Evolutionary conservation across 345 rosid species (phyloP).

Genomic region (Moricandia arvensis): DNA sequence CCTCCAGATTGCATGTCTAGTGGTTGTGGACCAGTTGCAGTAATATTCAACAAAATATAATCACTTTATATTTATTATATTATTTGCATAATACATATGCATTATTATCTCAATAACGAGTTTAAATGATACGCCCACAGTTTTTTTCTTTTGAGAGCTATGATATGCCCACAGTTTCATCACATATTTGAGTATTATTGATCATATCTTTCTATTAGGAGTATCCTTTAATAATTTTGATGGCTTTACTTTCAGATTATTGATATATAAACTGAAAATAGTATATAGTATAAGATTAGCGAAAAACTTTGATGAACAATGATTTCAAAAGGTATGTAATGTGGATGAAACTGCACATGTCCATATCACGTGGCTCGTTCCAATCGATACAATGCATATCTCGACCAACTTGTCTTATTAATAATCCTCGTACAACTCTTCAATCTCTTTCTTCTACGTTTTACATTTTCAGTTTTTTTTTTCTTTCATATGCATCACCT

Average conservation of each 20-base stretch:
- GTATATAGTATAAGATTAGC: background rate
- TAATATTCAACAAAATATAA: background rate
- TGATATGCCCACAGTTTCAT: conserved; percentile 36
- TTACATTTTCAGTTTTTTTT: conserved; percentile 5
- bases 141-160: background rate
- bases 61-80: background rate
- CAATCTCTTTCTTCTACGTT: conserved; percentile 27
- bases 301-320: background rate
- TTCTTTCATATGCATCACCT: background rate
- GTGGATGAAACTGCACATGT: conserved; percentile 30
- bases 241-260: background rate
- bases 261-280: background rate
- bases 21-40: conserved; percentile 33
- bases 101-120: conserved; percentile 33
- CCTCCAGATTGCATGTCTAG: conserved; percentile 34
- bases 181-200: background rate
- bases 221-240: background rate
- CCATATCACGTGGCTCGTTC: conserved; percentile 29
- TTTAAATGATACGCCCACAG: conserved; percentile 1
- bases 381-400: conserved; percentile 35
- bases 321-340: conserved; percentile 9
- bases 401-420: conserved; percentile 34
- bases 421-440: conserved; percentile 40
- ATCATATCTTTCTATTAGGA: background rate
- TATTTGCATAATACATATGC: conserved; percentile 23